Conservation (phyloP, 2,329 filamentous ascomycete genomes). For the Ustilaginoidea virens region DNA sequence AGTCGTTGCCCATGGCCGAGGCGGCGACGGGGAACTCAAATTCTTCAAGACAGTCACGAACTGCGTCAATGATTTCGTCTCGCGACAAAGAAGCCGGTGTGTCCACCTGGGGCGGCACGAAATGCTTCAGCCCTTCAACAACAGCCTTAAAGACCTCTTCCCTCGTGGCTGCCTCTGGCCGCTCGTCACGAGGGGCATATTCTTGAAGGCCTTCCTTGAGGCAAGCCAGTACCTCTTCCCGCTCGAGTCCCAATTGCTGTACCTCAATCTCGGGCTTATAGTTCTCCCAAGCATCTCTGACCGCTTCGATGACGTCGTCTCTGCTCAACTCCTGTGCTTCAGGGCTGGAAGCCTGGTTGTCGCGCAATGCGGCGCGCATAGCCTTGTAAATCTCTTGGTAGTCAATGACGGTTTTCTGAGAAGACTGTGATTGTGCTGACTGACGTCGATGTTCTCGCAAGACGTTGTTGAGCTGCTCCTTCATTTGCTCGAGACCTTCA, state of each 20-base stretch:
- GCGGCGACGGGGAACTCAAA: conserved; percentile 55
- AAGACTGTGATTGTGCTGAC: conserved; percentile 46
- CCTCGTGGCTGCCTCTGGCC: conserved; percentile 48
- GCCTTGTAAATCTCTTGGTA: conserved; percentile 77
- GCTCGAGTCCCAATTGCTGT: conserved; percentile 77
- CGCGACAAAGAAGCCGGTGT: conserved; percentile 54
- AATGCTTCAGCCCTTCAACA: conserved; percentile 71
- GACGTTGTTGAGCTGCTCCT: conserved; percentile 66
- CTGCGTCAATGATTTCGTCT: conserved; percentile 70
- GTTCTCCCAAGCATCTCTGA: conserved; percentile 82
- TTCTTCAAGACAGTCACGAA: conserved; percentile 75
- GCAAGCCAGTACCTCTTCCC: conserved; percentile 78
- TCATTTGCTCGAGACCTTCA: conserved; percentile 66
- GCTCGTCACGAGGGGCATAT: conserved; percentile 42
- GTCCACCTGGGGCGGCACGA: conserved; percentile 57
- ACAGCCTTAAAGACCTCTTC: conserved; percentile 79
- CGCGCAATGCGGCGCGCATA: conserved; percentile 58
- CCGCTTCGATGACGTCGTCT: conserved; percentile 74
- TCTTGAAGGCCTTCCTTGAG: conserved; percentile 73
- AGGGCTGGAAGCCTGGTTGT: conserved; percentile 33
- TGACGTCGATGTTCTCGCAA: conserved; percentile 61
- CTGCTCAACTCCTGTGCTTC: conserved; percentile 39
- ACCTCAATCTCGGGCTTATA: conserved; percentile 90
- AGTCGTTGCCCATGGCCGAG: conserved; percentile 33
- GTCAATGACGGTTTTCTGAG: conserved; percentile 47